Evolutionary conservation across 768 basidiomycete genomes (phyloP), one percentile per base, ranked within the genome.

Genomic region (Leccinum broughii): DNA sequence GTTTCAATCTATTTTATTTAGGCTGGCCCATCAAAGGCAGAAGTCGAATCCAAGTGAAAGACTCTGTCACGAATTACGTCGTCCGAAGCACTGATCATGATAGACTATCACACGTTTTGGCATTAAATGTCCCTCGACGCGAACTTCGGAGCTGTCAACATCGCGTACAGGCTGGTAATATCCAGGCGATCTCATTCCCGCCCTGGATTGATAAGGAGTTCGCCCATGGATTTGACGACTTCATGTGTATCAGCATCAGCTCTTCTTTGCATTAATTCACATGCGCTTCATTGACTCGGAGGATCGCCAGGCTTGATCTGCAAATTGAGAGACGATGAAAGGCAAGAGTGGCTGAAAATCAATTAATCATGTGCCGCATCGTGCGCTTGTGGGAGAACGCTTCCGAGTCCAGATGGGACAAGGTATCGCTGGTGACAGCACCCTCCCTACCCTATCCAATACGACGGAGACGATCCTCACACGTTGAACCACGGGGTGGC

Each of bases 241-340:
- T 68, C 15, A 58, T 61, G 66, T 68, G 58, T 35, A 35, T 35
- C 13, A 34, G 11, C 13, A 35, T 39, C 39, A 62, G 41, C 49
- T 17, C 55, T 41, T 9, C 26, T 41, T 11, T 62, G 48, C 17
- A 41, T 41, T 41, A 51, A 63, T 53, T 62, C 57, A n/a, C 58
- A 63, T 24, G 61, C 48, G 30, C 61, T 56, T 11, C 64, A 50
- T 39, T 54, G 64, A 53, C 60, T 58, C 13, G 39, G 64, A 53
- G 69, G 68, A 22, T 61, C 61, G 6, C 68, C 54, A 5, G 56
- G 59, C 2, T 17, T 65, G 52, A 15, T 56, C 28, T 62, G 61
- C 26, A 53, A 17, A 32, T 67, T 67, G 14, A 51, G 10, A 30
- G 55, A 60, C 13, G 54, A 59, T 35, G 34, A 35, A 14, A 55